These are phyloP conservation scores for Cyclotella atomus DNA, from an alignment of 108 stramenopile genomes.

Conservation along the genomic window DNA sequence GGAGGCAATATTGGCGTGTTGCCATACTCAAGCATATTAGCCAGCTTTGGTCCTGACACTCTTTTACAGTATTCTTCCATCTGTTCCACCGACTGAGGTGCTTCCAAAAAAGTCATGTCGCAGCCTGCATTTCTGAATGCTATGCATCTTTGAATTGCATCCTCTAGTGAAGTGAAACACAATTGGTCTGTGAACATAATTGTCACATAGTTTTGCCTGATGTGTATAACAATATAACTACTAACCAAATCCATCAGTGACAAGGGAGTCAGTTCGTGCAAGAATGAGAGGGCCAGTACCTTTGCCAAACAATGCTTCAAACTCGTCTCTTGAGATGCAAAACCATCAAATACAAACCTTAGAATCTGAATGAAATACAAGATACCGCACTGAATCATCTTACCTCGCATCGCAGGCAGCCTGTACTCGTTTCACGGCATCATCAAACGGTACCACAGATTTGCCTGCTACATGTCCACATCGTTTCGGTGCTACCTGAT, in stretches of 20 bases:
- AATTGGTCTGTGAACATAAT: no score
- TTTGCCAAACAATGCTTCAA: slow-evolving; percentile 69
- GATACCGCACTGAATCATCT: neutral
- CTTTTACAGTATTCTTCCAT: slow-evolving; percentile 91
- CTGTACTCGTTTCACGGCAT: slow-evolving; percentile 86
- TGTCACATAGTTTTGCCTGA: no score
- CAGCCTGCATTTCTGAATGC: slow-evolving; percentile 92
- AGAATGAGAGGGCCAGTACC: slow-evolving; percentile 86
- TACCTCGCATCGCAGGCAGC: slow-evolving; percentile 94
- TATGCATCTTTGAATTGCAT: slow-evolving; percentile 90
- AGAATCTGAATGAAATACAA: neutral
- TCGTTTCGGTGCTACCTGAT: slow-evolving; percentile 92
- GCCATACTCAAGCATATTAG: slow-evolving; percentile 96
- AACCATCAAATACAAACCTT: neutral
- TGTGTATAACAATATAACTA: neutral
- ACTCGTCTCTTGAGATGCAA: slow-evolving; percentile 68
- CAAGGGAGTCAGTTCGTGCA: slow-evolving; percentile 93
- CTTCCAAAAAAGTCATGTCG: slow-evolving; percentile 95
- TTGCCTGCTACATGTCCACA: slow-evolving; percentile 98
- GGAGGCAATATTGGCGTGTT: slow-evolving; percentile 93
- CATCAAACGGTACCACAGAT: slow-evolving; percentile 82
- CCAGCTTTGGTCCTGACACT: slow-evolving; percentile 92
- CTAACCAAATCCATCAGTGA: slow-evolving; percentile 84
- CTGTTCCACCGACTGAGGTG: slow-evolving; percentile 83
- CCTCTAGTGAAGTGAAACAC: no score